Conservation (phyloP, 176 grass and related monocot genomes). For the Cenchrus purpureus region DNA sequence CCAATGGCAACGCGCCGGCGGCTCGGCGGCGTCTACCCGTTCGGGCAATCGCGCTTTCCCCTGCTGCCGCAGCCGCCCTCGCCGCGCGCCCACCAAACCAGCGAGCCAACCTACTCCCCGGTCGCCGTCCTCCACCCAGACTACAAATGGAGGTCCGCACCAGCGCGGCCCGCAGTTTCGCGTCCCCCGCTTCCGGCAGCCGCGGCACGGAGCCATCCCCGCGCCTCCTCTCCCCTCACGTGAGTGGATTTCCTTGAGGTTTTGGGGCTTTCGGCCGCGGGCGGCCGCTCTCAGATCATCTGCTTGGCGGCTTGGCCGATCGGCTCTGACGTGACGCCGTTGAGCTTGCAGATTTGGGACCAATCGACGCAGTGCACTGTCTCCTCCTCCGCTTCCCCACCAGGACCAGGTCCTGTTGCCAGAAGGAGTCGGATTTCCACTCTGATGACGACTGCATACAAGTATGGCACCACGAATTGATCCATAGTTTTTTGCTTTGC, state of each 20-base stretch:
- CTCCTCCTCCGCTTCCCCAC: not conserved
- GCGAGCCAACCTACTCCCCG: not conserved
- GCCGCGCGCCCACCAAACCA: not conserved
- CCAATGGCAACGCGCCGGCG: constrained; percentile 5
- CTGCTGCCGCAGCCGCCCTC: not conserved
- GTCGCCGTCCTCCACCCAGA: not conserved
- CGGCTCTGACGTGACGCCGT: not conserved
- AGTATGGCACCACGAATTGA: constrained; percentile 25
- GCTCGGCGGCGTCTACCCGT: constrained; percentile 5
- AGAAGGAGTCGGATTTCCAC: constrained; percentile 6
- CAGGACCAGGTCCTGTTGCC: not conserved
- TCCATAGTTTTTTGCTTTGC: not conserved
- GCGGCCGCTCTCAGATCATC: not conserved
- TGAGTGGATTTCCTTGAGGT: not conserved
- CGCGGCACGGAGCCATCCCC: not conserved
- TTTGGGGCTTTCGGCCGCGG: not conserved
- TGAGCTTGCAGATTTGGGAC: constrained; percentile 36
- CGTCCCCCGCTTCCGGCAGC: not conserved
- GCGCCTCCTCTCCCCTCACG: not conserved
- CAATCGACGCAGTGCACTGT: not conserved
- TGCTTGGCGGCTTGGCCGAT: not conserved
- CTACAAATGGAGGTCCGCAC: constrained; percentile 45
- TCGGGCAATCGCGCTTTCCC: not conserved
- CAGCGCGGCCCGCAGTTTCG: not conserved
- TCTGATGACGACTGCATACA: constrained; percentile 32